Evolutionary conservation across 441 rosid genomes (phyloP), one percentile per base, ranked within the genome.

Genomic region (Erodium texanum): DNA sequence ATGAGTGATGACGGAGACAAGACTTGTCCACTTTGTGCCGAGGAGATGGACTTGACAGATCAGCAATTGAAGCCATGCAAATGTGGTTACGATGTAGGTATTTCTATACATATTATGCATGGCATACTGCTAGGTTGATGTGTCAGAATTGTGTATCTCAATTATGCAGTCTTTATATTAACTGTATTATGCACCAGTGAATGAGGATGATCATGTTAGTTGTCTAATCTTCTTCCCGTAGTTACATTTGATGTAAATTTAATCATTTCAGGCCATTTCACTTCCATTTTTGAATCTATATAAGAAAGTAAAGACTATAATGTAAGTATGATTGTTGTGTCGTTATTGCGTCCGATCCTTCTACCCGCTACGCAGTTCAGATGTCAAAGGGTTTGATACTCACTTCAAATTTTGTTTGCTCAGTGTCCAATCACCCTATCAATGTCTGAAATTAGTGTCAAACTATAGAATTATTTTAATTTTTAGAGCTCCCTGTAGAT

Each of bases 1-100:
- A 81, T 81, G 85, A 72, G 81, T 64, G 85, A 79, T 5, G 74
- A 79, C 43, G 85, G 76, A 70, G 81, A 79, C 38, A 76, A 77
- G 70, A 77, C 71, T 7, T 81, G 82, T 54, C 81, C 82, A 18
- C 64, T 79, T 6, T 81, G 82, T 2, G 67, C 80, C 0, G 72
- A 75, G 74, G 75, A 78, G 70, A 73, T 79, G 76, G 74, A 74
- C 56, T 65, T 76, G 71, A 74, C 80, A 1, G 78, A 77, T 65
- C 76, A 66, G 67, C 74, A 79, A 56, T 67, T 74, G 74, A 74
- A 74, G 73, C 81, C 75, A 1, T 81, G 84, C 76, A 68, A 81
- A 70, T 81, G 82, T 34, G 82, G 82, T 23, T 79, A 81, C 0
- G 81, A 79, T 79, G 84, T 73, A 52, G 8, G 59, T 7, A 16